These are phyloP conservation scores for Zizania palustris DNA, from an alignment of 202 grass and related monocot species.

Conservation along the genomic window DNA sequence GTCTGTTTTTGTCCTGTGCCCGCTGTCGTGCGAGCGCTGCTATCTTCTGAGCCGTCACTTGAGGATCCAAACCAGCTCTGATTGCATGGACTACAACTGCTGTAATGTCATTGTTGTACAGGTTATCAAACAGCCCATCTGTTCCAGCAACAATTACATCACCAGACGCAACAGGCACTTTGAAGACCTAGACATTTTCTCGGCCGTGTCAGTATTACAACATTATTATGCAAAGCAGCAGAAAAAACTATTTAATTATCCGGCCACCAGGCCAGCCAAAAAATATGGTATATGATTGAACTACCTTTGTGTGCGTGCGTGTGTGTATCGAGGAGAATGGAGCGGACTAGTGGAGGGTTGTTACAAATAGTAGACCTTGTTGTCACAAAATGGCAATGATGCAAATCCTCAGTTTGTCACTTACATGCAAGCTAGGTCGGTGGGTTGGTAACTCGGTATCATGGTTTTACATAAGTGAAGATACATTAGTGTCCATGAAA, in stretches of 20 bases:
- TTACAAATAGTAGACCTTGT: neutral
- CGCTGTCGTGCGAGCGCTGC: conserved; percentile 42
- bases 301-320: neutral
- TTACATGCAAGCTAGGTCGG: neutral
- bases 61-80: conserved; percentile 38
- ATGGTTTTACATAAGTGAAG: neutral
- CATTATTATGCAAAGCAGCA: neutral
- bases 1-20: conserved; percentile 40
- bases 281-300: neutral
- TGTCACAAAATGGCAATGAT: neutral
- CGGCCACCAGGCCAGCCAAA: no score
- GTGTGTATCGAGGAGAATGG: no score
- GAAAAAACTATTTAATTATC: no score
- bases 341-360: neutral
- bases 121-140: conserved; percentile 43
- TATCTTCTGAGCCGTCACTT: conserved; percentile 47
- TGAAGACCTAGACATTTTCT: conserved; percentile 31
- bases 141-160: conserved; percentile 44
- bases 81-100: conserved; percentile 46
- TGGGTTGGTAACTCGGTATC: no score
- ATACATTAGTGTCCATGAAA: neutral
- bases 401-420: neutral
- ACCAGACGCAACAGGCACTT: conserved; percentile 29
- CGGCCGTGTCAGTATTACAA: neutral
- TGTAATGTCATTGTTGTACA: conserved; percentile 46